Evolutionary conservation across 768 basidiomycete genomes (phyloP).

Genomic region (Suillus occidentalis): DNA sequence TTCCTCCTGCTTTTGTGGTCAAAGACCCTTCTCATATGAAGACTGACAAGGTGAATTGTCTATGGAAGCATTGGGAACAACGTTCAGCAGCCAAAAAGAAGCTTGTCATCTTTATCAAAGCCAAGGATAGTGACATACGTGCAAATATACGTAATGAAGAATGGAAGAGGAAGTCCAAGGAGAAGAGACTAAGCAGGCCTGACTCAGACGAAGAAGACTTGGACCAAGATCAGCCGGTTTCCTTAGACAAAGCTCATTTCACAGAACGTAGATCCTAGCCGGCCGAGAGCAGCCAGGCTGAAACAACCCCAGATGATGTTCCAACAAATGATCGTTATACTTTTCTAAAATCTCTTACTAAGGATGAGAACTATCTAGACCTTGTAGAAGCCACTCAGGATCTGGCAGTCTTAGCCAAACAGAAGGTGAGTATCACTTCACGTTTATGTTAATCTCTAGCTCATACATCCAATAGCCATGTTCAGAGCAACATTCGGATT

Average conservation of each 20-base stretch:
- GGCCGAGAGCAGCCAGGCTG: not conserved
- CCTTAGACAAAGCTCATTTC: not conserved
- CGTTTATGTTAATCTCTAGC: not conserved
- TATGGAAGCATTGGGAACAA: not conserved
- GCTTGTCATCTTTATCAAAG: not conserved
- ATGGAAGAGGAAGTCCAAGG: not conserved
- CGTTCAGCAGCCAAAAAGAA: fast-evolving
- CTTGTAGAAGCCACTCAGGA: not conserved
- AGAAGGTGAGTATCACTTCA: not conserved
- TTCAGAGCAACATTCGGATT: not conserved
- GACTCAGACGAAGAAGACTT: not conserved
- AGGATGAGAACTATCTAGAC: not conserved
- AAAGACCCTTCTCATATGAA: not conserved
- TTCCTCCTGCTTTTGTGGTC: not conserved
- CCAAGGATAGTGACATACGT: not conserved
- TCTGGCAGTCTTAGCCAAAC: not conserved
- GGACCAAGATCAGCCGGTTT: not conserved
- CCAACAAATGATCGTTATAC: not conserved
- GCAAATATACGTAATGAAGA: not conserved
- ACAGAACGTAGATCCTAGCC: not conserved
- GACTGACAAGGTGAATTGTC: not conserved
- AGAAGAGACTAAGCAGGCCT: not conserved
- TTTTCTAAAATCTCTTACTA: not conserved
- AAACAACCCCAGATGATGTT: not conserved
- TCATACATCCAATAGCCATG: not conserved